Percentiles rank a stretch among this genome's conserved stretches.
These are phyloP conservation scores for Ricinus communis DNA, from an alignment of 345 rosid species.

Conservation along the genomic window DNA sequence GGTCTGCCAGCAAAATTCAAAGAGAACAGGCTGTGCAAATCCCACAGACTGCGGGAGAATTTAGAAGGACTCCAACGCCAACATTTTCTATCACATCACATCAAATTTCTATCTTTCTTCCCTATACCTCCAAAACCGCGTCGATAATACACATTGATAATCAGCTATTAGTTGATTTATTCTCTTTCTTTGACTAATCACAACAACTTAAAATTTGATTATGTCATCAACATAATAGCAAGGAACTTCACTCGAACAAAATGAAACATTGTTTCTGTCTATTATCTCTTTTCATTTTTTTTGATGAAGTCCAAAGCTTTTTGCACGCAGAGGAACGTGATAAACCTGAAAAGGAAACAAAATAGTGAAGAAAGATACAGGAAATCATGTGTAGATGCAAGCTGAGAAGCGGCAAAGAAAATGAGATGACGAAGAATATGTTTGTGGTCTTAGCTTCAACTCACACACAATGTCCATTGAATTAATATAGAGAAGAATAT, in stretches of 20 bases:
- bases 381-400: constrained; percentile 5
- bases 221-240: too few relatives aligned
- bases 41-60: constrained; percentile 45
- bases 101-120: background rate
- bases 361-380: too few relatives aligned
- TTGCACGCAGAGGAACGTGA: background rate
- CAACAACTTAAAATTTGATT: background rate
- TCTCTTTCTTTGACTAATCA: constrained; percentile 6
- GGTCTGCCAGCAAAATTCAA: constrained; percentile 21
- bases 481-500: background rate
- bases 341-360: background rate
- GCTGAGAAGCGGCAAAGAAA: constrained; percentile 17
- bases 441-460: background rate
- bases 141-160: too few relatives aligned
- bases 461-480: background rate
- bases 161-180: constrained; percentile 1
- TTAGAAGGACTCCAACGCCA: background rate
- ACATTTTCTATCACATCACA: constrained; percentile 24
- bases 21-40: constrained; percentile 38
- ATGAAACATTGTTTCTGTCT: too few relatives aligned
- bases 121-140: constrained; percentile 40
- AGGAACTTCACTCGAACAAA: too few relatives aligned
- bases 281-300: too few relatives aligned
- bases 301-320: too few relatives aligned
- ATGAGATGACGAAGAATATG: constrained; percentile 16